Base-by-base conservation (phyloP, 116 monocot species). In the Phalaenopsis hybrid region DNA sequence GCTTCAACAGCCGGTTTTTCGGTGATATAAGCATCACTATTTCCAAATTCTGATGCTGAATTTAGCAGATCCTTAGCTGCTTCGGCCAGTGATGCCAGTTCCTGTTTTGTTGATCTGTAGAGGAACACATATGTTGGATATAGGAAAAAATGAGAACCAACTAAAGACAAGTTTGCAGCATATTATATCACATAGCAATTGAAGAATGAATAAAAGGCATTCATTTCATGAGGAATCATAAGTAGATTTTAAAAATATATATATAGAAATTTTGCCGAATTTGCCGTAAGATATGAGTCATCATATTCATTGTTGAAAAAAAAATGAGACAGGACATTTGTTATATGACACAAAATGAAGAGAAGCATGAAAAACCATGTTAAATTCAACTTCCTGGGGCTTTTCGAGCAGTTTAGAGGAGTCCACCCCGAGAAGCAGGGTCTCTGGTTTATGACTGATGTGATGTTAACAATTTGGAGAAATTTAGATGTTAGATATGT, bases 51-150 rank as follows among this genome's bases (percentile, higher is more conserved):
- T 23, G 81, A 77, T 33, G 90, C 82, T 28, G 84, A 83, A 37
- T 79, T 85, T 81, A 95, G 55, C 20, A 95, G 80, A 82, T 84
- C 92, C 11, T 92, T 80, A 11, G 93, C 86, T 48, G 93, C 89
- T 77, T 81, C 77, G 82, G 90, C 86, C 65, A 97, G 79, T 78
- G 88, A 88, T 79, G 85, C 87, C 73, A 95, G 82, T 73, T 92
- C 95, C 78, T 87, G 86, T 82, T 95, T 98, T 44, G 86, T 88
- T 82, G 89, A 85, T 81, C 96, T 91, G 85, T 44, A 16, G 2
- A 37, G 28, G 7, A 72, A 73, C 73, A 73, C 17, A 18, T 28
- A 8, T 61, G 17, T 5, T 3, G 18, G n/a, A 61, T 41, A 63
- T 63, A 63, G 51, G 13, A 13, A 51, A 51, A 51, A 51, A 51